Evolutionary conservation across 805 yeast genomes (phyloP), one percentile per base, ranked within the genome.

Genomic region (Yamadazyma nakazawae): DNA sequence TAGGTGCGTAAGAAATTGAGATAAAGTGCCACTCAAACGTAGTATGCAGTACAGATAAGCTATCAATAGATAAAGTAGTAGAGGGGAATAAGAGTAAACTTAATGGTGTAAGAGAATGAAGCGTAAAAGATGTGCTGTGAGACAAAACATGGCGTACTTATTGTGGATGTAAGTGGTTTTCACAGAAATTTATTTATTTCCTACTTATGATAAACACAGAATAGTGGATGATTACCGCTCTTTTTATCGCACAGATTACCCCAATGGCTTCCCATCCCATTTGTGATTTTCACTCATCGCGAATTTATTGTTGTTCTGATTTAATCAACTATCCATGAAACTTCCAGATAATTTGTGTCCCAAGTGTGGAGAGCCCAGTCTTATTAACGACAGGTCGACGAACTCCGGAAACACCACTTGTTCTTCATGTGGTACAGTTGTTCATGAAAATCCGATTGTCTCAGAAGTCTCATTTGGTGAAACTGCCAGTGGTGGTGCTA

Each of bases 381-480:
- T 45, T 10, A 39, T 37, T 3, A 13, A 46, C 14, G 51, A 48
- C 26, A 37, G 38, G n/a, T 31, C 37, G 14, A 31, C 51, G 12
- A 52, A 52, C 40, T 80, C 91, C 3, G 84, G 86, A 2, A 96
- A 89, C 63, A 62, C 88, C 26, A 84, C 89, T 11, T 94, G 99
- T 72, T 72, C 76, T 34, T 62, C 67, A 30, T 94, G 99, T 79
- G 97, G 97, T 63, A 70, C 81, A 17, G 97, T 94, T 26, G 78
- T 79, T 48, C 96, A 89, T 53, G 98, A 91, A 60, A 87, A 89
- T 57, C 96, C 96, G 17, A 92, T 94, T 54, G 98, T 95, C 10
- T 83, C 96, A 7, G 99, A 94, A 62, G 94, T 95, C 45, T 87
- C 94, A 11, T 94, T 91, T 68, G 94, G 95, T 37, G 99, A 95